phyloP scores from a whole-genome alignment of 208 protist species.

The Vickermania ingenoplastis region DNA sequence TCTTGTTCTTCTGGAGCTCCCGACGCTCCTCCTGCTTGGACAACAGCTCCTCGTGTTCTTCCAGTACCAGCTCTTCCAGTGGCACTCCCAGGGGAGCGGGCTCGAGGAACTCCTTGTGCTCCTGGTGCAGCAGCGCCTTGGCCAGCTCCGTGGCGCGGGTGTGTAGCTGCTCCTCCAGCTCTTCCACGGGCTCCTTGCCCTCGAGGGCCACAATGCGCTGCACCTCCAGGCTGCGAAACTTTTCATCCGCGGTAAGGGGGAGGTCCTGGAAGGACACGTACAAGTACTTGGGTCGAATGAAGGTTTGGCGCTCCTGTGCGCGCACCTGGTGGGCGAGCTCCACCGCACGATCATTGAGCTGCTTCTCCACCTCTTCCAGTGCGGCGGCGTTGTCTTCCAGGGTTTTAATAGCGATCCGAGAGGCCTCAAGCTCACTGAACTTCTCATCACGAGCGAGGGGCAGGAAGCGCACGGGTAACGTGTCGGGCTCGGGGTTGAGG shows the following conservation, averaged over 20 bases:
- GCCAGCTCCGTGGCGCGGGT: slow-evolving; percentile 36
- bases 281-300: slow-evolving; percentile 37
- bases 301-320: slow-evolving; percentile 30
- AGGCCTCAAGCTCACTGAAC: slow-evolving; percentile 40
- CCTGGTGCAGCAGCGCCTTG: slow-evolving; percentile 29
- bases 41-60: slow-evolving; percentile 30
- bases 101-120: slow-evolving; percentile 53
- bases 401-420: slow-evolving; percentile 50
- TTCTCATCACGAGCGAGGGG: slow-evolving; percentile 32
- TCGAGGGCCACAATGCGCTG: slow-evolving; percentile 6
- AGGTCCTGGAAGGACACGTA: slow-evolving; percentile 26
- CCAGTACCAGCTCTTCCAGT: slow-evolving; percentile 44
- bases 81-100: slow-evolving; percentile 27
- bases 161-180: slow-evolving; percentile 46
- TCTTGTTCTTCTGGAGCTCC: slow-evolving; percentile 31
- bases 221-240: slow-evolving; percentile 22
- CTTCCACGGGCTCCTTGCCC: slow-evolving; percentile 16
- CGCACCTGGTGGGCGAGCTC: slow-evolving; percentile 68
- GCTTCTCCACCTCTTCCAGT: slow-evolving; percentile 44
- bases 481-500: slow-evolving; percentile 49
- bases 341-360: slow-evolving; percentile 62
- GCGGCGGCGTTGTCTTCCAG: slow-evolving; percentile 32
- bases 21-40: slow-evolving; percentile 55
- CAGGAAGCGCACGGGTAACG: slow-evolving; percentile 44
- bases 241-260: slow-evolving; percentile 38